These are phyloP conservation scores for Podospora pseudopauciseta DNA, from an alignment of 495 filamentous ascomycete species.

Conservation along the genomic window DNA sequence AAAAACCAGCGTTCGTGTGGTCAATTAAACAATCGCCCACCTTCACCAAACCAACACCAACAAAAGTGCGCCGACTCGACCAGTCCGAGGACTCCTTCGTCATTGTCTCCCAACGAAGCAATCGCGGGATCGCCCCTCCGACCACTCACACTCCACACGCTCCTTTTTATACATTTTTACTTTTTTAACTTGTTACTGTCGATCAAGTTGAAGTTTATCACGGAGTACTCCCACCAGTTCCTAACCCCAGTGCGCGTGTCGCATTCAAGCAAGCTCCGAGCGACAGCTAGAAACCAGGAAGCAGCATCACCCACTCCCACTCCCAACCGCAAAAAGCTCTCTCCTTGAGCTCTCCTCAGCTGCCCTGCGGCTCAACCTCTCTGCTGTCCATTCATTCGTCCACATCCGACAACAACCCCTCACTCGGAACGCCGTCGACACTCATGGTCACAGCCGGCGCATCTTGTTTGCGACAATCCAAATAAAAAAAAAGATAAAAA, in stretches of 20 bases:
- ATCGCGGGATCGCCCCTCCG: neutral
- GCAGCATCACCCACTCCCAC: neutral
- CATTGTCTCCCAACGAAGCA: neutral
- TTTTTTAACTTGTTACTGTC: no score
- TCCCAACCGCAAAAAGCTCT: neutral
- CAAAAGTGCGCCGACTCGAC: neutral
- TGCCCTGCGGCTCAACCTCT: neutral
- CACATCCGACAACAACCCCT: neutral
- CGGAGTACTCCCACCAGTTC: neutral
- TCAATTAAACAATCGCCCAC: slow-evolving; percentile 31
- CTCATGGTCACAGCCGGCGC: neutral
- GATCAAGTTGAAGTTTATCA: neutral
- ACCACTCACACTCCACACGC: neutral
- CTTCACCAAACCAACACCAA: neutral
- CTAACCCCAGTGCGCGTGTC: neutral
- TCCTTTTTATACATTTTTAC: neutral
- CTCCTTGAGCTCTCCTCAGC: neutral
- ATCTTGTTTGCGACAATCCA: neutral
- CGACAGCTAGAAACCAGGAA: neutral
- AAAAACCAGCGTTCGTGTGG: slow-evolving; percentile 26
- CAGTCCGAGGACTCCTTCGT: neutral
- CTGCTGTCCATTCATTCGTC: neutral
- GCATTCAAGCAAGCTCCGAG: neutral
- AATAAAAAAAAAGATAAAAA: neutral
- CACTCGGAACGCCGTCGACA: neutral